Conservation (phyloP, 192 early-diverging fungal species). For the Chytriomyces confervae region DNA sequence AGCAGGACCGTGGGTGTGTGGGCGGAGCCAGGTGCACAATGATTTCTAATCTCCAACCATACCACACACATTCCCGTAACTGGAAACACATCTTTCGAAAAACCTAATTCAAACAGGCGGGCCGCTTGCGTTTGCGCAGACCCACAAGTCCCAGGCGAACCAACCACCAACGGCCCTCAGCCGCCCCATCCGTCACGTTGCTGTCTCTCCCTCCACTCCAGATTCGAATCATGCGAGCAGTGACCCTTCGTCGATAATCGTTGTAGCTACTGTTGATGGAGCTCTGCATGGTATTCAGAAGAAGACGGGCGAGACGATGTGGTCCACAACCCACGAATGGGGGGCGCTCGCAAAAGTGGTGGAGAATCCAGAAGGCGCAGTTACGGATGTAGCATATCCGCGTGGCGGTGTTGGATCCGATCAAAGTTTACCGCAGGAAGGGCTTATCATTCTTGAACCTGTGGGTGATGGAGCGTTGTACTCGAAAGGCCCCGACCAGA, state of each 20-base stretch:
- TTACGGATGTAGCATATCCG: not conserved
- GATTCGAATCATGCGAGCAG: not conserved
- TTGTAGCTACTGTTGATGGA: slow-evolving; percentile 80
- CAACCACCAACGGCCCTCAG: not conserved
- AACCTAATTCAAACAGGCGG: too few relatives aligned
- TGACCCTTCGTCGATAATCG: slow-evolving; percentile 51
- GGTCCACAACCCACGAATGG: slow-evolving; percentile 58
- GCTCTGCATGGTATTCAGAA: slow-evolving; percentile 68
- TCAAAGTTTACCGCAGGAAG: slow-evolving; percentile 15
- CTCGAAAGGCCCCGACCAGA: slow-evolving; percentile 55
- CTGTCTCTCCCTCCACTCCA: not conserved
- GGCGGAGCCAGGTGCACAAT: too few relatives aligned
- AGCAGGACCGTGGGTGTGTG: too few relatives aligned
- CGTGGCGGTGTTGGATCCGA: not conserved
- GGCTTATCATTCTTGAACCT: slow-evolving; percentile 78
- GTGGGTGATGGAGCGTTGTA: slow-evolving; percentile 71
- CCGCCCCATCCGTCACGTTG: not conserved
- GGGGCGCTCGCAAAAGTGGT: slow-evolving; percentile 47
- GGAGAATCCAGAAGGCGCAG: slow-evolving; percentile 25
- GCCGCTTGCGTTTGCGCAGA: too few relatives aligned
- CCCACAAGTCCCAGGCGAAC: too few relatives aligned
- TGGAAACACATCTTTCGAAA: too few relatives aligned
- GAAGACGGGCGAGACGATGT: slow-evolving; percentile 60
- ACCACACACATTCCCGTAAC: too few relatives aligned
- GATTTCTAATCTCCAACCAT: too few relatives aligned